Conservation (phyloP, 257 asterid genomes). For the Nicotiana otophora region DNA sequence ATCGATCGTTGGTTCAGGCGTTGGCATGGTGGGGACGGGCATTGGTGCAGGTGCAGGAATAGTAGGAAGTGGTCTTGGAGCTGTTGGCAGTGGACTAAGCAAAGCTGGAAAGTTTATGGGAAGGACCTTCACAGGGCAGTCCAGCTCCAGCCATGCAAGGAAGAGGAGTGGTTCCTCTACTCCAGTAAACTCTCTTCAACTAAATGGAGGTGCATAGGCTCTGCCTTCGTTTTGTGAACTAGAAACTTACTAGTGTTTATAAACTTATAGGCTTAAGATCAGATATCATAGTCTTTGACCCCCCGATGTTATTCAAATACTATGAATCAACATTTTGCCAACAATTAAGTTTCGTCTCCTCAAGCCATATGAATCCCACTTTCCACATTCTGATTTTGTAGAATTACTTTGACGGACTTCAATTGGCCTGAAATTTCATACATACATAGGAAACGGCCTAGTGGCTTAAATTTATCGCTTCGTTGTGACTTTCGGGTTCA, state of each 20-base stretch:
- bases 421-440: too few species aligned
- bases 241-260: neutral
- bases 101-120: slow-evolving; percentile 93
- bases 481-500: too few species aligned
- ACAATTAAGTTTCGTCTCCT: too few species aligned
- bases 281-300: neutral
- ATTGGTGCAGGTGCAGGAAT: slow-evolving; percentile 74
- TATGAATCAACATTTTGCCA: too few species aligned
- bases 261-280: neutral
- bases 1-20: slow-evolving; percentile 61
- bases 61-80: slow-evolving; percentile 79
- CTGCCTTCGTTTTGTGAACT: neutral
- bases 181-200: slow-evolving; percentile 51
- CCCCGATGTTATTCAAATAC: too few species aligned
- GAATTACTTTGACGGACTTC: too few species aligned
- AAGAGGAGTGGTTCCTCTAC: slow-evolving; percentile 59
- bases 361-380: too few species aligned
- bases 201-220: slow-evolving; percentile 62
- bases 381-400: too few species aligned
- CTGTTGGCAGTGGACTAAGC: slow-evolving; percentile 68
- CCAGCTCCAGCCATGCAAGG: slow-evolving; percentile 41
- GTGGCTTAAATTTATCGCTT: too few species aligned
- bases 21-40: slow-evolving; percentile 65
- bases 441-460: too few species aligned
- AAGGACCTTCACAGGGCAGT: slow-evolving; percentile 62